phyloP scores from a whole-genome alignment of 176 grass and related monocot species.

The Cenchrus purpureus region DNA sequence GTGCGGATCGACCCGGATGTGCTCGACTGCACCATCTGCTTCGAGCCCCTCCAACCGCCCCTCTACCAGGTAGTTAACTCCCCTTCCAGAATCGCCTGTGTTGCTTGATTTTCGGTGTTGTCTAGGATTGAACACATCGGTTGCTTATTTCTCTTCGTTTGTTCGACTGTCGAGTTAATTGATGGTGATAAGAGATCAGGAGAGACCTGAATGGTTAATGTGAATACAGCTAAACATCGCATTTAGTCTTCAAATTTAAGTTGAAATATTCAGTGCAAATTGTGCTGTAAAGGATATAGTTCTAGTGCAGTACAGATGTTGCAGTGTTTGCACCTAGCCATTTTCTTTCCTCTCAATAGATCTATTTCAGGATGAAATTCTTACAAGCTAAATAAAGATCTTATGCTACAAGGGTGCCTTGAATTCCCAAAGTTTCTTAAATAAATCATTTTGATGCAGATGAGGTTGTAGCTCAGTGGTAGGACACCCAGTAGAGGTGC shows the following conservation, averaged over 20 bases:
- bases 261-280: neutral
- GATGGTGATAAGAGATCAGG: neutral
- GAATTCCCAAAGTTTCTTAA: neutral
- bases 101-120: constrained; percentile 4
- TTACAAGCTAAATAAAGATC: neutral
- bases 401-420: neutral
- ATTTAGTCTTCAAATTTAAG: neutral
- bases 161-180: neutral
- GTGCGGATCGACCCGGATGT: constrained; percentile 70
- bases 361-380: neutral
- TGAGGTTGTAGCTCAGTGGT: no score
- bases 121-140: neutral
- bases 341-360: neutral
- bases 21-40: constrained; percentile 86
- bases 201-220: neutral
- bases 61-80: constrained; percentile 64
- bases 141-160: neutral
- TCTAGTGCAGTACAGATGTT: neutral
- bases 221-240: neutral
- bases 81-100: neutral
- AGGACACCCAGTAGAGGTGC: no score
- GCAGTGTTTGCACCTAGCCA: neutral
- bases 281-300: neutral
- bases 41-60: constrained; percentile 63
- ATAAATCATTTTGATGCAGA: neutral